These are phyloP conservation scores for Pseudocercospora cruenta DNA, from an alignment of 2,329 filamentous ascomycete genomes.

Conservation along the genomic window DNA sequence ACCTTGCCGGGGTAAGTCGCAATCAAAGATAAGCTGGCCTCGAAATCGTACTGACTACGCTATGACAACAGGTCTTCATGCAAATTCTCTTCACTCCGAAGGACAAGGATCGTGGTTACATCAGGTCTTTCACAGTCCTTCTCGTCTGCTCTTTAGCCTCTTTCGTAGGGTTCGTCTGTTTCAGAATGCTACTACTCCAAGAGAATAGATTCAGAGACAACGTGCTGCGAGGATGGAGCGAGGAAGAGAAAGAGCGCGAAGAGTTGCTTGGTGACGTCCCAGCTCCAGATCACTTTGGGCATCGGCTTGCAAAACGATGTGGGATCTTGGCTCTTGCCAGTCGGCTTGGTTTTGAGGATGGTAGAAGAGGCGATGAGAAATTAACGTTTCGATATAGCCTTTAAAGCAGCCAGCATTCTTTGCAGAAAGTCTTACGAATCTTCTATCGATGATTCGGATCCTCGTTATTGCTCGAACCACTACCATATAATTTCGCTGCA, in stretches of 20 bases:
- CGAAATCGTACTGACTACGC: background rate
- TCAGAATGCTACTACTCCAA: conserved; percentile 41
- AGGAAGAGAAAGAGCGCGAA: conserved; percentile 47
- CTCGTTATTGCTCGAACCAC: no score
- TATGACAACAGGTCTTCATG: conserved; percentile 39
- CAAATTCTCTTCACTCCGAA: conserved; percentile 49
- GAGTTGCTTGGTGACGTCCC: conserved; percentile 36
- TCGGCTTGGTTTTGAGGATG: conserved; percentile 42
- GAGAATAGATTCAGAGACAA: conserved; percentile 45
- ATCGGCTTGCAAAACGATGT: conserved; percentile 18
- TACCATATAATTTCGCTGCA: no score
- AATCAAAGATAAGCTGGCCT: background rate
- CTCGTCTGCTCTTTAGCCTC: conserved; percentile 44
- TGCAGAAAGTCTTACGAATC: background rate
- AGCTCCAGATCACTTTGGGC: conserved; percentile 28
- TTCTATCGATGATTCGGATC: background rate
- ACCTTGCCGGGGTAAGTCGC: conserved; percentile 45
- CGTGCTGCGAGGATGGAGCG: conserved; percentile 37
- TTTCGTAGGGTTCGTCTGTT: conserved; percentile 46
- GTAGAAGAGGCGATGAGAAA: conserved; percentile 50
- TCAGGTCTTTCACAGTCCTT: conserved; percentile 49
- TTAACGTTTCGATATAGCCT: conserved; percentile 51
- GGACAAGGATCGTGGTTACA: conserved; percentile 46
- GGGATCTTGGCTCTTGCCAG: conserved; percentile 30
- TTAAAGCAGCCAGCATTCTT: conserved; percentile 20